Base-by-base conservation (phyloP, 164 flowering plant genomes). In the Warburgia ugandensis region DNA sequence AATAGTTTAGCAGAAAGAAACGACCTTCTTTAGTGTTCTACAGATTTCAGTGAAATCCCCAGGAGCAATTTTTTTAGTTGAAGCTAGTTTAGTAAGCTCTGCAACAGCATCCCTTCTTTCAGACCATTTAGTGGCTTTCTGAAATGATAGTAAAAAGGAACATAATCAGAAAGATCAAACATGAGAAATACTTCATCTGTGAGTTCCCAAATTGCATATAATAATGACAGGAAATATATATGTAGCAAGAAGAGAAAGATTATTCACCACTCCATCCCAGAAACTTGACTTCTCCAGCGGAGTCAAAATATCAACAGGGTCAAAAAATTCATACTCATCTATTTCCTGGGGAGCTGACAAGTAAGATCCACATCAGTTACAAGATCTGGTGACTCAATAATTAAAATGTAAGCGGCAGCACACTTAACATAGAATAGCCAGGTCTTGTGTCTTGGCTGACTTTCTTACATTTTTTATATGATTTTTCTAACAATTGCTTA, bases 221-320 rank as follows among this genome's bases (percentile, higher is more conserved):
- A 49, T 30, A 17, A 25, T 21, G 30, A 6, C 17, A 12, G 10
- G 12, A 11, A 29, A 31, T 44, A 44, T n/a, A 20, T 10, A 10
- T 26, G 4, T 8, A 1, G 1, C n/a, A 30, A 5, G 3, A 1
- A 28, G 40, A 56, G 56, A 58, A 13, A 49, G 51, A 52, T 36
- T 47, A 73, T 96, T 73, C 10, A 94, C 99, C 90, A 89, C 97
- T 76, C 99, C 97, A 47, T 83, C 95, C 99, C 99, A 94, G 74
- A 94, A 94, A 23, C 95, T 92, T 19, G 94, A 77, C 75, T 94
- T 94, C 67, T 89, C 99, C 63, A 94, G 54, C 35, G 97, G 96
- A 52, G 84, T 69, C 73, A 94, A 62, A 68, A 94, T 86, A 60
- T 94, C 99, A 57, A 94, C 97, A 42, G 99, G 99, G 73, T 94